These are phyloP conservation scores for Phylloporus scabripes DNA, from an alignment of 768 basidiomycete species.

Conservation along the genomic window DNA sequence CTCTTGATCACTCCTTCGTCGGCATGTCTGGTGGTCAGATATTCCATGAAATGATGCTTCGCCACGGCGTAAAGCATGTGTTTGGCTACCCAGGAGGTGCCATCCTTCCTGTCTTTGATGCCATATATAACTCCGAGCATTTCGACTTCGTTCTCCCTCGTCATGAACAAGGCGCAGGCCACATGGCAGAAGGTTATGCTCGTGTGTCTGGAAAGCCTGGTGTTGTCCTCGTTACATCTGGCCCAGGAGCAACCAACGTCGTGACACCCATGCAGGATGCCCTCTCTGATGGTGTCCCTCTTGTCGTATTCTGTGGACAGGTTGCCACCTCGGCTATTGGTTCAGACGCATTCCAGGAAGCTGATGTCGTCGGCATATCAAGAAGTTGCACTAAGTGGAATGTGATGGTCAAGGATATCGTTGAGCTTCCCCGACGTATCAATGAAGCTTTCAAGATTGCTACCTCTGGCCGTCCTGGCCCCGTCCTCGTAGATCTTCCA, in stretches of 20 bases:
- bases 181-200: slow-evolving; percentile 99
- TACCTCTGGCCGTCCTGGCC: slow-evolving; percentile 92
- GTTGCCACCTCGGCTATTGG: slow-evolving; percentile 99
- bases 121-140: slow-evolving; percentile 92
- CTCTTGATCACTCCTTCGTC: slow-evolving; percentile 79
- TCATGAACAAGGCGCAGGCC: slow-evolving; percentile 97
- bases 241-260: slow-evolving; percentile 97
- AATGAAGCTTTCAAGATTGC: slow-evolving; percentile 99
- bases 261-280: slow-evolving; percentile 98
- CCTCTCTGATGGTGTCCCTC: slow-evolving; percentile 85
- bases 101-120: slow-evolving; percentile 99
- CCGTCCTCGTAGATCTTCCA: slow-evolving; percentile 97
- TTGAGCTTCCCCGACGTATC: slow-evolving; percentile 90
- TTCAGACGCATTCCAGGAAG: slow-evolving; percentile 99
- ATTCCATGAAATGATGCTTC: slow-evolving; percentile 99
- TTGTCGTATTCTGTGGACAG: slow-evolving; percentile 95
- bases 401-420: slow-evolving; percentile 97
- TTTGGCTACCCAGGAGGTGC: slow-evolving; percentile 99
- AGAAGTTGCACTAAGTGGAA: slow-evolving; percentile 99
- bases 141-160: slow-evolving; percentile 95
- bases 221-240: slow-evolving; percentile 96
- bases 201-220: slow-evolving; percentile 97
- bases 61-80: slow-evolving; percentile 92
- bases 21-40: slow-evolving; percentile 96
- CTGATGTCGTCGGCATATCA: slow-evolving; percentile 94